These are phyloP conservation scores for Drechslerella coelobrocha DNA, from an alignment of 2,329 filamentous ascomycete genomes.

Conservation along the genomic window DNA sequence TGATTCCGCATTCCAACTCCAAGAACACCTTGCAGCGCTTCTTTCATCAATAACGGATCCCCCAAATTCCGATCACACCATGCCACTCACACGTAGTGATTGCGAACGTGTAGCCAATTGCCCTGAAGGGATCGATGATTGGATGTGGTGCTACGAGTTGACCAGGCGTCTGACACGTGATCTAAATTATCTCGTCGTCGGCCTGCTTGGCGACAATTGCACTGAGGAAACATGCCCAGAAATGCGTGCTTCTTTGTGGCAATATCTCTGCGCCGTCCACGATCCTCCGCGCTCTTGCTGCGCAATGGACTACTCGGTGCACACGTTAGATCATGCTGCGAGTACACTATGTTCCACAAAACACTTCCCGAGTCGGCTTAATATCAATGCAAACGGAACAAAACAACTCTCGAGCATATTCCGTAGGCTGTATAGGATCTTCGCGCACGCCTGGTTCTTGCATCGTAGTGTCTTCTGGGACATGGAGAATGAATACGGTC, in stretches of 20 bases:
- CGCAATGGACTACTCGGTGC: conserved; percentile 98
- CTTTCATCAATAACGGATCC: conserved; percentile 81
- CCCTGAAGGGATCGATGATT: conserved; percentile 80
- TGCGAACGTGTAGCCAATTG: conserved; percentile 79
- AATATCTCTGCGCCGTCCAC: conserved; percentile 97
- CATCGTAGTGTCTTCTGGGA: conserved; percentile 95
- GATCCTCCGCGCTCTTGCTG: conserved; percentile 96
- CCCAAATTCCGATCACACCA: conserved; percentile 63
- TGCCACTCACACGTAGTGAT: conserved; percentile 76
- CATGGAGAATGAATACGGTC: conserved; percentile 84
- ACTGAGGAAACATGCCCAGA: conserved; percentile 89
- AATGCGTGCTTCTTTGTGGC: conserved; percentile 99
- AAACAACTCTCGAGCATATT: conserved; percentile 96
- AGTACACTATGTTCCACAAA: conserved; percentile 93
- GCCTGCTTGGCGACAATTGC: conserved; percentile 90
- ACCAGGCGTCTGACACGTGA: conserved; percentile 95
- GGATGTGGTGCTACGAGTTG: conserved; percentile 96
- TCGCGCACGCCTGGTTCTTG: conserved; percentile 98
- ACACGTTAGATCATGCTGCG: conserved; percentile 96
- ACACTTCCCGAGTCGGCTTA: conserved; percentile 82
- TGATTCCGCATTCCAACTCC: conserved; percentile 94
- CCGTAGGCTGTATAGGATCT: conserved; percentile 90
- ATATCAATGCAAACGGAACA: conserved; percentile 63
- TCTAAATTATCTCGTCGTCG: conserved; percentile 89
- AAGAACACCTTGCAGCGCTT: conserved; percentile 93